Evolutionary conservation across 1,139 yeast species (phyloP), one percentile per base, ranked within the genome.

Genomic region (Debaryomyces psychrophilus): DNA sequence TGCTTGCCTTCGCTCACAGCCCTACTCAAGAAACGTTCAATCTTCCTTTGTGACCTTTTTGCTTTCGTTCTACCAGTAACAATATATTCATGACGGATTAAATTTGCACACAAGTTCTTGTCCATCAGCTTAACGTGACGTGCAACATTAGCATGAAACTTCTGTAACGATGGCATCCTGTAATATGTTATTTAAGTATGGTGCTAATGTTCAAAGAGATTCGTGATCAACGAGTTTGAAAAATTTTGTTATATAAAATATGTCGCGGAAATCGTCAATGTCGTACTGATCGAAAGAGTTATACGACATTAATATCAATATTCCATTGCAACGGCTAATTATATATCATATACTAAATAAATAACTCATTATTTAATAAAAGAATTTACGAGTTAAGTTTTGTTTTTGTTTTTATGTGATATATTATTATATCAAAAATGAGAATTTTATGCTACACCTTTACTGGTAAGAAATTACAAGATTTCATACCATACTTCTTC

Each of bases 51-150:
- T 18, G 79, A 79, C 50, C 77, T 59, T 54, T 73, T 75, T 51
- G 80, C 80, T 54, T 72, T 74, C 48, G 77, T 62, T 50, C 69
- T 57, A 17, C 78, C 75, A 15, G 80, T 75, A 44, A 74, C 73
- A 17, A 75, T 71, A 48, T 69, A 64, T 45, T 73, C 80, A 56
- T 75, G 74, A 52, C 79, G 77, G 44, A 75, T 67, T 51, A 75
- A 59, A 55, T 71, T 73, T 44, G 80, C 78, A 51, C 75, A 65
- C 46, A 75, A 56, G 62, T 75, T 75, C 60, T 72, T 73, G 58
- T 73, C 69, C 69, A 75, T 74, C 77, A 68, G 72, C 61, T 65
- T 69, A 49, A 69, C 64, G 49, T 73, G 80, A 50, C 74, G 68
- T 20, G 72, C 70, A 65, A 70, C 77, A 49, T 74, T 72, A 48